These are phyloP conservation scores for Cyberlindnera maritima DNA, from an alignment of 805 yeast species.

Conservation along the genomic window DNA sequence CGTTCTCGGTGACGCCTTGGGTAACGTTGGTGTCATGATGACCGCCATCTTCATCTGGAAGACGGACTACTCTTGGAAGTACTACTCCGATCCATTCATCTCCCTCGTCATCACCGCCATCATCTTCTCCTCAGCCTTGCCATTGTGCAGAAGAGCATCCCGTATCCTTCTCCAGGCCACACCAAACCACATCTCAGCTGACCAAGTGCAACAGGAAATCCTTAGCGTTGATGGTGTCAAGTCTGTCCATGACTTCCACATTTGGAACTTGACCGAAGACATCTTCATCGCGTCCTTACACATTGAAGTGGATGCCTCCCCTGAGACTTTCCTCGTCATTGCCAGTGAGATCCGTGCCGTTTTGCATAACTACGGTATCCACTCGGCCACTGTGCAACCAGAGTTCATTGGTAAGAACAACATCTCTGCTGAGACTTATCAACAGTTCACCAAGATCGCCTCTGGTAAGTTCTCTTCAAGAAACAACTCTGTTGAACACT, in stretches of 20 bases:
- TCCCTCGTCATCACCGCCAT: constrained; percentile 84
- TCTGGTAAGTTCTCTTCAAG: constrained; percentile 30
- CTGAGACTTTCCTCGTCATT: constrained; percentile 64
- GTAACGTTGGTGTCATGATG: constrained; percentile 87
- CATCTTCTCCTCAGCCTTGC: constrained; percentile 88
- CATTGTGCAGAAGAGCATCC: constrained; percentile 82
- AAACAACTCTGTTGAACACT: constrained; percentile 15
- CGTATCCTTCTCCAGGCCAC: constrained; percentile 90
- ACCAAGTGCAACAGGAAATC: constrained; percentile 68
- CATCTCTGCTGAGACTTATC: constrained; percentile 31
- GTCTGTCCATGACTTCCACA: constrained; percentile 92
- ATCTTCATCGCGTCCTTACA: constrained; percentile 86
- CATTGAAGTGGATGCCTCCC: constrained; percentile 64
- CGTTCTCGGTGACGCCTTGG: constrained; percentile 94
- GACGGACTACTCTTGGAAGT: constrained; percentile 86
- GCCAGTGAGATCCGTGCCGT: constrained; percentile 76
- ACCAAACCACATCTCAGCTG: constrained; percentile 78
- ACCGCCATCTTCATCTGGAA: constrained; percentile 94
- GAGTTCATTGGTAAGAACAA: constrained; percentile 55
- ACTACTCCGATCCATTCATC: constrained; percentile 79
- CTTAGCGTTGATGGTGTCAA: constrained; percentile 66
- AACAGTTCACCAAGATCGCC: constrained; percentile 34
- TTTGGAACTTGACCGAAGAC: constrained; percentile 92
- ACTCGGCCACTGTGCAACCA: constrained; percentile 94
- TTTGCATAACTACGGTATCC: constrained; percentile 81